Percentiles rank a stretch among this genome's conserved stretches.
These are phyloP conservation scores for Lentinula lateritia DNA, from an alignment of 768 basidiomycete genomes.

Conservation along the genomic window DNA sequence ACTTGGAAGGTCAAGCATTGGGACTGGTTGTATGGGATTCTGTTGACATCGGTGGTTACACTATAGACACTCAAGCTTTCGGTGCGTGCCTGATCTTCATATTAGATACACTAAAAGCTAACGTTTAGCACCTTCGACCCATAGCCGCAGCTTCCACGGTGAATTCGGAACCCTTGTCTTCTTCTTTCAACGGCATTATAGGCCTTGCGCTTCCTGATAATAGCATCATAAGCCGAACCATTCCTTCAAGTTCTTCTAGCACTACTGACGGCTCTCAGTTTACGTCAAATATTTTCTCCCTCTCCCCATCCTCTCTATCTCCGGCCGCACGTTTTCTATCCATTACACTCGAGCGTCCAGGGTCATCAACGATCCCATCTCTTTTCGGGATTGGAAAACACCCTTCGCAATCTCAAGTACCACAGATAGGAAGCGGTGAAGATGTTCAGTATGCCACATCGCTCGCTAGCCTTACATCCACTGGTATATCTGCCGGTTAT, in stretches of 20 bases:
- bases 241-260: conserved; percentile 46
- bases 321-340: conserved; percentile 64
- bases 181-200: conserved; percentile 59
- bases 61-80: conserved; percentile 62
- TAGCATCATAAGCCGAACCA: conserved; percentile 51
- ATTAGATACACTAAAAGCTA: not conserved
- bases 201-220: conserved; percentile 73
- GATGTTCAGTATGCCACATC: conserved; percentile 2
- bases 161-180: conserved; percentile 48
- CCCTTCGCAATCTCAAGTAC: conserved; percentile 25
- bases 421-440: conserved; percentile 2
- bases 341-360: conserved; percentile 64
- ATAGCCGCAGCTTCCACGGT: conserved; percentile 58
- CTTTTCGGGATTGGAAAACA: conserved; percentile 68
- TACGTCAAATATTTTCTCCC: conserved; percentile 67
- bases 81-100: conserved; percentile 28
- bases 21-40: conserved; percentile 72
- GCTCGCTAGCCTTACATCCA: conserved; percentile 10
- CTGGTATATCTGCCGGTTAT: conserved; percentile 32
- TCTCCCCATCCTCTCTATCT: conserved; percentile 45
- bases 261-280: conserved; percentile 60
- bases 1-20: conserved; percentile 51
- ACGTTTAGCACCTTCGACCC: not conserved
- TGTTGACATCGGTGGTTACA: conserved; percentile 59
- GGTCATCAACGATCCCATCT: conserved; percentile 48